Evolutionary conservation across 257 asterid species (phyloP).

Genomic region (Salvia miltiorrhiza): DNA sequence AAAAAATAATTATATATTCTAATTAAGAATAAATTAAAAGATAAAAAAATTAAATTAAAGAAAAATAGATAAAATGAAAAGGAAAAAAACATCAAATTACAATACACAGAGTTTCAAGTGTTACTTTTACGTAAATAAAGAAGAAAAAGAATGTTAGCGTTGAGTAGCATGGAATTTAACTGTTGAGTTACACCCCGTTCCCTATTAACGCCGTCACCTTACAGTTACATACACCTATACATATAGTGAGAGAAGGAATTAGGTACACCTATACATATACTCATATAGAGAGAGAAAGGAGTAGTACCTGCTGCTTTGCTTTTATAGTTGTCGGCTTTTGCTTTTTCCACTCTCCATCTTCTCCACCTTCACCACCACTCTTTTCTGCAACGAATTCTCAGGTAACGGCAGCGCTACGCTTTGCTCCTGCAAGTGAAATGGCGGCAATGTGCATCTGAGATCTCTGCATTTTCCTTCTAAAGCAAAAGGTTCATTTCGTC

Average conservation of each 20-base stretch:
- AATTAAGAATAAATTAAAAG: too few relatives aligned
- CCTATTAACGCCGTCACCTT: slow-evolving; percentile 31
- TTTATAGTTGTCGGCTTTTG: slow-evolving; percentile 44
- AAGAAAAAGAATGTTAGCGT: too few relatives aligned
- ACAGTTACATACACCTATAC: slow-evolving; percentile 12
- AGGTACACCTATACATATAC: slow-evolving; percentile 12
- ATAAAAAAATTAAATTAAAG: too few relatives aligned
- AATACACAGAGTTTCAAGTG: too few relatives aligned
- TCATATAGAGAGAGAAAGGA: slow-evolving; percentile 30
- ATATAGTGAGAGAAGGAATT: slow-evolving; percentile 29
- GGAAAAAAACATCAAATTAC: too few relatives aligned
- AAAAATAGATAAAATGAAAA: too few relatives aligned
- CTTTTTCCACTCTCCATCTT: slow-evolving; percentile 38
- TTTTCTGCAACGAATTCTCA: slow-evolving; percentile 23
- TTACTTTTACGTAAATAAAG: too few relatives aligned
- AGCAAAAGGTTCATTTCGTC: background rate
- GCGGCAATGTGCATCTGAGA: slow-evolving; percentile 34
- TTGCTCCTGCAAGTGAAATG: slow-evolving; percentile 2
- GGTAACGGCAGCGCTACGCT: slow-evolving; percentile 30
- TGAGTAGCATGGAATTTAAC: background rate
- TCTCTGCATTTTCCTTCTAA: slow-evolving; percentile 23
- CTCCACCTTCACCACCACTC: slow-evolving; percentile 27
- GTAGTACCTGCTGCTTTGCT: slow-evolving; percentile 33
- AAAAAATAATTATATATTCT: too few relatives aligned
- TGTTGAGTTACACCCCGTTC: slow-evolving; percentile 12